phyloP scores from a whole-genome alignment of 352 stramenopile species.

The Pythium phragmitis region DNA sequence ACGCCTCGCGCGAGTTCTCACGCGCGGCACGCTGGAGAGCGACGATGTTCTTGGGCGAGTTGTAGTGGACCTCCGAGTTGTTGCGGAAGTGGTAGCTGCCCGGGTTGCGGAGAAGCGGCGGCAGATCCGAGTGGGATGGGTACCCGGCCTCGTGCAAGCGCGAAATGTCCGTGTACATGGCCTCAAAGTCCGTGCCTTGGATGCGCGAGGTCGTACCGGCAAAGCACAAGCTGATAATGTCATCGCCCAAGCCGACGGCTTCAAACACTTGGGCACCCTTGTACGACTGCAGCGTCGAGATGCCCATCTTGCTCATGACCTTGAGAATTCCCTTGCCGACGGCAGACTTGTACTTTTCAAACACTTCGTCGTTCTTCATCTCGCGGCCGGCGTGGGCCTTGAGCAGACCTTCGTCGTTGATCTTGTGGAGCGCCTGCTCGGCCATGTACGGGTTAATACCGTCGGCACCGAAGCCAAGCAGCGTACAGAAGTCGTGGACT shows the following conservation, averaged over 20 bases:
- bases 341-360: conserved; percentile 64
- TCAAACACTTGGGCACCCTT: conserved; percentile 97
- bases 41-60: conserved; percentile 94
- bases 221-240: conserved; percentile 91
- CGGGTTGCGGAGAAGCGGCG: conserved; percentile 92
- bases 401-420: conserved; percentile 92
- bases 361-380: conserved; percentile 57
- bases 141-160: conserved; percentile 91
- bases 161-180: conserved; percentile 94
- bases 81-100: conserved; percentile 96
- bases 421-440: conserved; percentile 94
- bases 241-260: conserved; percentile 90
- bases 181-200: conserved; percentile 93
- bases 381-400: conserved; percentile 59
- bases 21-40: conserved; percentile 92
- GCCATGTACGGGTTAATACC: conserved; percentile 95
- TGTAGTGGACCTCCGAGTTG: conserved; percentile 94
- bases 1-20: conserved; percentile 92
- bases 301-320: conserved; percentile 95
- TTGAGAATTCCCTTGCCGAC: conserved; percentile 74
- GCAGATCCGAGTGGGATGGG: conserved; percentile 65
- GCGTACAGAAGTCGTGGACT: conserved; percentile 94
- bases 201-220: conserved; percentile 89
- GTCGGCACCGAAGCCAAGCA: conserved; percentile 94
- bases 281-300: conserved; percentile 94